Base-by-base conservation (phyloP, 225 moss, liverwort and hornwort species). In the Marchantia paleacea region DNA sequence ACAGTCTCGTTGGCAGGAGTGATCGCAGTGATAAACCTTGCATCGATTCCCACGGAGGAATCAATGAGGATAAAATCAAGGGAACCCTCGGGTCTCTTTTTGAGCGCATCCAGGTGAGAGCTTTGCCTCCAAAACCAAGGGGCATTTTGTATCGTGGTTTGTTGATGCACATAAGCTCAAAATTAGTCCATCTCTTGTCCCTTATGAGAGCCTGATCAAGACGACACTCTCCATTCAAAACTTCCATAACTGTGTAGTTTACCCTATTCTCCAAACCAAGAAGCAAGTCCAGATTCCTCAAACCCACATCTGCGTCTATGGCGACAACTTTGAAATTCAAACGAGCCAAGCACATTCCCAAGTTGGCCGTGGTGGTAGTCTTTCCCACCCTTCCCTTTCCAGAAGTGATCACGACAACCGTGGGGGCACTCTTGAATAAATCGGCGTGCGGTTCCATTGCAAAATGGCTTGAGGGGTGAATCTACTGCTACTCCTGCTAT, bases 81-180 rank as follows among this genome's bases (percentile, higher is more conserved):
- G 51, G 90, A 87, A 3, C 97, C 97, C 73, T 97, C 97, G 0
- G 94, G 92, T 47, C 97, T 84, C 78, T 94, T 97, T 84, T 88
- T 94, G 48, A 97, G 86, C 28, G 97, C 97, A 79, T 97, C 97
- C 97, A 97, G 24, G 97, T 97, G 26, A 97, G 92, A 8, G 97
- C 97, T 84, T 97, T 97, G 51, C 97, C 97, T 64, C 97, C 97
- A 67, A 97, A 97, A n/a, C 97, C 94, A 24, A 97, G 76, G 10
- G 97, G 97, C 94, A 97, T 97, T 84, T 97, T 97, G 48, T 97
- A 97, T 1, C 97, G 90, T 10, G 97, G 97, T 81, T 97, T 97
- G 69, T 97, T 97, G 18, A 97, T 97, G 82, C 97, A 97, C 71
- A 97, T 67, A 57, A 97, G 94, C 89, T 97, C 97, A 24, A 97